phyloP scores from a whole-genome alignment of 441 rosid species.

The Eutrema salsugineum region DNA sequence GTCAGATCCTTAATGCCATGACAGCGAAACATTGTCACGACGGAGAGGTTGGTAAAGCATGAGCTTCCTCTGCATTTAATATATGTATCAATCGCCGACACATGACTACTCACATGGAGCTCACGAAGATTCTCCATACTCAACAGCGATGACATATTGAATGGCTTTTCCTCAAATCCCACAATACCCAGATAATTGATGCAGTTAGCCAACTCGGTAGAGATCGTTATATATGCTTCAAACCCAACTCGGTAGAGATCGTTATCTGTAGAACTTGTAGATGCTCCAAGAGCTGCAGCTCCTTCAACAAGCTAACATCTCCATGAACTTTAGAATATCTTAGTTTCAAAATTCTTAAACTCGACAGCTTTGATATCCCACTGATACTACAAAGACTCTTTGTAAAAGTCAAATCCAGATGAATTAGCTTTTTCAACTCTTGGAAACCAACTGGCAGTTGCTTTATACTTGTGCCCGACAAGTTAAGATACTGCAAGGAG shows the following conservation, averaged over 20 bases:
- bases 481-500: constrained; percentile 14
- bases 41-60: background rate
- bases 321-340: background rate
- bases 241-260: background rate
- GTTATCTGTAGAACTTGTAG: background rate
- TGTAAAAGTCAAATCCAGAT: too few relatives aligned
- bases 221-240: background rate
- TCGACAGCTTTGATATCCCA: constrained; percentile 19
- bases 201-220: background rate
- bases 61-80: too few relatives aligned
- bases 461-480: background rate
- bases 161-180: background rate
- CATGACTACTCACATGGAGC: too few relatives aligned
- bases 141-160: too few relatives aligned
- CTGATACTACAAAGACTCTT: too few relatives aligned
- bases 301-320: background rate
- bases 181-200: fast-evolving
- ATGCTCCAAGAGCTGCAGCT: constrained; percentile 8
- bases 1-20: constrained; percentile 15
- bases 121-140: too few relatives aligned
- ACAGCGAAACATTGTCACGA: fast-evolving
- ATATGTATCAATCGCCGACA: too few relatives aligned
- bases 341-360: constrained; percentile 21
- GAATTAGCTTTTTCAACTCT: too few relatives aligned
- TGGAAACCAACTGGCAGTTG: constrained; percentile 27